Percentiles rank a stretch among this genome's conserved stretches.
Conservation (phyloP, 164 flowering plant genomes). For the Piper longum region DNA sequence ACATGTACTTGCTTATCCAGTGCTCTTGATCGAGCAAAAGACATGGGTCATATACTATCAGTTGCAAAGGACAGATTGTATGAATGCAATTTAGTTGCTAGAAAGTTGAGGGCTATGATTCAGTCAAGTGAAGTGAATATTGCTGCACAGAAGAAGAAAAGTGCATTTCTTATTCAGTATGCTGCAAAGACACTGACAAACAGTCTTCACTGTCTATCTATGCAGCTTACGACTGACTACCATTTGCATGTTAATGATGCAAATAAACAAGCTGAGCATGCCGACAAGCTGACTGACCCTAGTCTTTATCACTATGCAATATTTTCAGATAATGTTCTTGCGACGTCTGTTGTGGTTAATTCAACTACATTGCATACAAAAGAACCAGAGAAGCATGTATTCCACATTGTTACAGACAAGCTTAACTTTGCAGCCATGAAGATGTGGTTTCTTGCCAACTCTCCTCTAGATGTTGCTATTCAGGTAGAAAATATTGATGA, state of each 20-base stretch:
- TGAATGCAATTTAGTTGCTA: conserved; percentile 49
- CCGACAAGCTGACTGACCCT: conserved; percentile 53
- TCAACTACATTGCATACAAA: conserved; percentile 60
- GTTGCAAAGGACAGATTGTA: conserved; percentile 69
- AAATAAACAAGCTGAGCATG: conserved; percentile 16
- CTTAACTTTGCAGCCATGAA: conserved; percentile 82
- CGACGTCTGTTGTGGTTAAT: conserved; percentile 91
- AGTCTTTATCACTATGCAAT: conserved; percentile 86
- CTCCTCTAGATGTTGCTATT: conserved; percentile 47
- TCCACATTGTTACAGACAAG: conserved; percentile 86
- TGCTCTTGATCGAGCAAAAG: conserved; percentile 78
- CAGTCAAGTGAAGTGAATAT: conserved; percentile 61
- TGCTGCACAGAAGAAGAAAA: conserved; percentile 47
- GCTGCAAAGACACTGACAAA: conserved; percentile 87
- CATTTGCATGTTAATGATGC: conserved; percentile 21
- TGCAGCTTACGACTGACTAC: conserved; percentile 64
- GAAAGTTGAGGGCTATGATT: conserved; percentile 85
- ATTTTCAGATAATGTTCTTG: conserved; percentile 93
- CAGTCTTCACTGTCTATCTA: conserved; percentile 77
- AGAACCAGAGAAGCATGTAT: conserved; percentile 89
- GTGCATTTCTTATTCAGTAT: conserved; percentile 74
- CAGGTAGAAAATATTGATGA: conserved; percentile 76
- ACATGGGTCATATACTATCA: conserved; percentile 74
- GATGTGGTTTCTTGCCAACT: conserved; percentile 84
- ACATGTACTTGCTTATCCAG: background rate